Percentiles rank a stretch among this genome's conserved stretches.
These are phyloP conservation scores for Triadica sebifera DNA, from an alignment of 345 rosid genomes.

Conservation along the genomic window DNA sequence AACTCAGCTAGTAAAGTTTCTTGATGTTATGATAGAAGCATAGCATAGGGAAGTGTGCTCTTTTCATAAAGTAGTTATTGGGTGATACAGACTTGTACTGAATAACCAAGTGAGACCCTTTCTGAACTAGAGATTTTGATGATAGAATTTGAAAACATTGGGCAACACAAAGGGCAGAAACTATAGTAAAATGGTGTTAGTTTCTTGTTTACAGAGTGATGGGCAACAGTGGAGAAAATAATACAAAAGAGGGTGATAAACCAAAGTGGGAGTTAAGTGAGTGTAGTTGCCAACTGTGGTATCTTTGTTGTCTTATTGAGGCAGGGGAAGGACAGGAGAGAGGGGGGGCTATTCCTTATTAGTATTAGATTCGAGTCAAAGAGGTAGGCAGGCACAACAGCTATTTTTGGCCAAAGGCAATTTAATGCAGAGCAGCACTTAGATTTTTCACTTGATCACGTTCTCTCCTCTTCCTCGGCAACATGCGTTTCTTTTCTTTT, in stretches of 20 bases:
- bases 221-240: background rate
- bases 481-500: constrained; percentile 4
- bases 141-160: background rate
- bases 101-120: background rate
- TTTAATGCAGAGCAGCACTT: constrained; percentile 22
- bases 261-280: constrained; percentile 5
- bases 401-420: constrained; percentile 22
- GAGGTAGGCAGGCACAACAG: background rate
- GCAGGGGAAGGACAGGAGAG: background rate
- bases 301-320: constrained; percentile 19
- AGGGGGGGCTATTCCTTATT: background rate
- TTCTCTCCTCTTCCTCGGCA: constrained; percentile 28
- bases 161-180: background rate
- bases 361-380: constrained; percentile 9
- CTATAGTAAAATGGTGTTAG: background rate
- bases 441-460: constrained; percentile 26
- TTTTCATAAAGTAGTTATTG: background rate
- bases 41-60: background rate
- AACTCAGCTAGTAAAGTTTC: background rate
- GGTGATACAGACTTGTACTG: background rate
- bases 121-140: background rate
- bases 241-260: background rate
- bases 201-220: background rate
- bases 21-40: background rate
- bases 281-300: constrained; percentile 6